phyloP scores from a whole-genome alignment of 2,329 filamentous ascomycete species.

The Aureobasidium uvarum region DNA sequence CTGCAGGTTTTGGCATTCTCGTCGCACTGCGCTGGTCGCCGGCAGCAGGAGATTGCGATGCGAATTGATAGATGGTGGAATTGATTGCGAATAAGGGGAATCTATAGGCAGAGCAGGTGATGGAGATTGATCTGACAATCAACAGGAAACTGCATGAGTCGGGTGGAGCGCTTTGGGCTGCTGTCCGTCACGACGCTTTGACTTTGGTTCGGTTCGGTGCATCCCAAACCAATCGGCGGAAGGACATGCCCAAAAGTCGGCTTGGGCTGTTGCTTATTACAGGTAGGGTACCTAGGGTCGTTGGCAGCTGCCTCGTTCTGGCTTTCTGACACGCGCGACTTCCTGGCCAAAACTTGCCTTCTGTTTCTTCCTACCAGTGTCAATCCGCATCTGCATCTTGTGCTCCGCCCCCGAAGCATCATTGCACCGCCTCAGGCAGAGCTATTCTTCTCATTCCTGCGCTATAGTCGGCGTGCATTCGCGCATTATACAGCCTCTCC shows the following conservation, averaged over 20 bases:
- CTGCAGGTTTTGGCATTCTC: not conserved
- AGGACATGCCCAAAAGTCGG: conserved; percentile 10
- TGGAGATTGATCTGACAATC: conserved; percentile 15
- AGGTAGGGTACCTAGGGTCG: conserved; percentile 13
- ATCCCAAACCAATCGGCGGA: conserved; percentile 21
- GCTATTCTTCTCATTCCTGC: not conserved
- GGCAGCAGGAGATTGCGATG: conserved; percentile 1
- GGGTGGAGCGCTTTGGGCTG: conserved; percentile 3
- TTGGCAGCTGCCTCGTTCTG: conserved; percentile 20
- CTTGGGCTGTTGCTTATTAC: conserved; percentile 17
- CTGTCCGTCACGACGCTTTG: conserved; percentile 10
- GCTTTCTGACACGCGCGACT: conserved; percentile 18
- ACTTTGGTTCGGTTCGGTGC: conserved; percentile 14
- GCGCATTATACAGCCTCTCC: conserved; percentile 23
- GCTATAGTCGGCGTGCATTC: conserved; percentile 10
- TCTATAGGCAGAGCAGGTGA: not conserved
- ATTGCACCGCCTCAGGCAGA: conserved; percentile 22
- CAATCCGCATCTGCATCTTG: conserved; percentile 5
- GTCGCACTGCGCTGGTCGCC: conserved; percentile 4
- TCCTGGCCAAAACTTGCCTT: conserved; percentile 1
- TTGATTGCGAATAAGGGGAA: not conserved
- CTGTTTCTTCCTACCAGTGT: conserved; percentile 11
- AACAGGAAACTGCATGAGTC: conserved; percentile 12
- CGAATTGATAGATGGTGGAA: not conserved
- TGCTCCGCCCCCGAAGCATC: conserved; percentile 5